phyloP scores from a whole-genome alignment of 495 filamentous ascomycete species.

The Hyaloscypha variabilis region DNA sequence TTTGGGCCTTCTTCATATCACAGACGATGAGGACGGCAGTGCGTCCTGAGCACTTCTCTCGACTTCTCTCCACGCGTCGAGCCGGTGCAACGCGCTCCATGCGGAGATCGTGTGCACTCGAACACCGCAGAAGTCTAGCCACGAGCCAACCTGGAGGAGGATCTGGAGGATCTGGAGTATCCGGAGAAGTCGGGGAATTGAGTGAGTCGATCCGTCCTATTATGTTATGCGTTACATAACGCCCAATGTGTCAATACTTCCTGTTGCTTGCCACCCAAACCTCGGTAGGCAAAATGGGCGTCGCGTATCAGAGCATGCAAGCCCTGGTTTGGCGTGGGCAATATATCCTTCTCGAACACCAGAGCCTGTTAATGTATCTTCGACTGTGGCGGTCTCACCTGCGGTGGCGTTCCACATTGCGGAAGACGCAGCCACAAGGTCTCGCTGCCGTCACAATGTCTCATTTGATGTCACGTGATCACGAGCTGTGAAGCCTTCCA shows the following conservation, averaged over 20 bases:
- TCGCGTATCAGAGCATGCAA: not conserved
- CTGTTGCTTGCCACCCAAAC: not conserved
- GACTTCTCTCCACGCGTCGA: not conserved
- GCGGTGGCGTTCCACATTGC: not conserved
- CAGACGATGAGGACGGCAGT: not conserved
- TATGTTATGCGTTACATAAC: constrained; percentile 3
- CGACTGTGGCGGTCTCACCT: not conserved
- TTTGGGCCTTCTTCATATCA: not conserved
- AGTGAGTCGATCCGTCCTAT: not conserved
- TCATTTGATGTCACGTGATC: constrained; percentile 7
- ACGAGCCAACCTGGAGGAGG: not conserved
- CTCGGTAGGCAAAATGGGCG: not conserved
- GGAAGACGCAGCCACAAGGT: not conserved
- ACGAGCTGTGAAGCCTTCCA: not conserved
- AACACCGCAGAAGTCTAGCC: not conserved
- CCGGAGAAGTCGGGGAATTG: not conserved
- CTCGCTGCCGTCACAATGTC: not conserved
- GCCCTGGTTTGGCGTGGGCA: not conserved
- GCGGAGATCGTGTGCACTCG: not conserved
- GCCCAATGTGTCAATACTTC: not conserved
- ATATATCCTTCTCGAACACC: not conserved
- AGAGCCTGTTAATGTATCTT: not conserved
- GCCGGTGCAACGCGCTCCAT: not conserved
- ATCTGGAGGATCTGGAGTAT: not conserved
- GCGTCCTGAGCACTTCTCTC: not conserved